Evolutionary conservation across 148 eudicot genomes (phyloP).

Genomic region (Mesembryanthemum crystallinum): DNA sequence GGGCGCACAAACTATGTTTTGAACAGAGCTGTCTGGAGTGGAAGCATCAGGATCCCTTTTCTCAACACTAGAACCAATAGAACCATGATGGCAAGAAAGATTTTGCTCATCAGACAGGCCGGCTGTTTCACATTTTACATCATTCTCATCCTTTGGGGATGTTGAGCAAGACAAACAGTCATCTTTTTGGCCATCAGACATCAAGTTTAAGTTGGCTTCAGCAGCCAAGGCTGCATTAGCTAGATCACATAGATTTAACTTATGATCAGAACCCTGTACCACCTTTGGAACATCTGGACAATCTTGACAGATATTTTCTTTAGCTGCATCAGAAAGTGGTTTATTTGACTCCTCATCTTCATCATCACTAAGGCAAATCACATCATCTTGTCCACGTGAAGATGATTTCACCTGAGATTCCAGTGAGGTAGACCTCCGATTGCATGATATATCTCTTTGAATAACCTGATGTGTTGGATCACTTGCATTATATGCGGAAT

Average conservation of each 20-base stretch:
- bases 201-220: conserved; percentile 33
- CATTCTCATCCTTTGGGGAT: conserved; percentile 33
- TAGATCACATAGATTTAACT: conserved; percentile 33
- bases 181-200: conserved; percentile 34
- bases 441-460: conserved; percentile 15
- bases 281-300: conserved; percentile 19
- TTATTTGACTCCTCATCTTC: conserved; percentile 53
- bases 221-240: conserved; percentile 43
- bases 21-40: conserved; percentile 30
- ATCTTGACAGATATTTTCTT: conserved; percentile 25
- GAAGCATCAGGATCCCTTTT: conserved; percentile 33
- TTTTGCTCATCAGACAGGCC: conserved; percentile 31
- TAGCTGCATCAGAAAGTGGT: conserved; percentile 23
- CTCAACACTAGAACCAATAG: conserved; percentile 28
- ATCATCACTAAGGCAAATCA: conserved; percentile 90
- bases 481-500: conserved; percentile 14
- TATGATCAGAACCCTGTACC: conserved; percentile 30
- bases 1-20: conserved; percentile 32
- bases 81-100: conserved; percentile 33
- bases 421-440: conserved; percentile 23
- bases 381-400: conserved; percentile 38
- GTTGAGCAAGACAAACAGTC: conserved; percentile 36
- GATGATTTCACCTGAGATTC: conserved; percentile 34
- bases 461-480: conserved; percentile 27
- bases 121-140: conserved; percentile 30